phyloP scores from a whole-genome alignment of 2,329 filamentous ascomycete genomes.

The Xylaria sp. region DNA sequence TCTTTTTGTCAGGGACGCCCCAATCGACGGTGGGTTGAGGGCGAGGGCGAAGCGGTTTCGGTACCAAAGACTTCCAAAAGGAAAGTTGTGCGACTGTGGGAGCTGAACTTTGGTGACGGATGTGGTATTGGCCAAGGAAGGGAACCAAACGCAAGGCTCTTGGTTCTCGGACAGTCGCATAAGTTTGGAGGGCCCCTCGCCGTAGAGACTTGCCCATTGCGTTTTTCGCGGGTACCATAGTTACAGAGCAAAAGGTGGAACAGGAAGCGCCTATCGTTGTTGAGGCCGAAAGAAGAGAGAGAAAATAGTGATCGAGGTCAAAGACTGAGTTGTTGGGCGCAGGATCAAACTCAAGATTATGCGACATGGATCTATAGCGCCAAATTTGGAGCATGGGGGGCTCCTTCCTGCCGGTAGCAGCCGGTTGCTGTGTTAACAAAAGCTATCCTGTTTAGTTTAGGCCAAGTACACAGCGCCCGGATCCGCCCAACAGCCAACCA shows the following conservation, averaged over 20 bases:
- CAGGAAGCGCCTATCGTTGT: neutral
- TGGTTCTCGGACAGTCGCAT: constrained; percentile 16
- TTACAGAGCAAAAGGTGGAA: neutral
- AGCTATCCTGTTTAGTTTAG: constrained; percentile 17
- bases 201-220: constrained; percentile 30
- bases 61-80: constrained; percentile 74
- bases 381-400: neutral
- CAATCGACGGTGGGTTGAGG: constrained; percentile 43
- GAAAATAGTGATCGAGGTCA: neutral
- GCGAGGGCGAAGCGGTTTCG: constrained; percentile 65
- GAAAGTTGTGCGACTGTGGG: constrained; percentile 61
- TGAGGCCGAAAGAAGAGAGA: neutral
- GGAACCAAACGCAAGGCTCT: neutral
- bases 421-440: constrained; percentile 26
- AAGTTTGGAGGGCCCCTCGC: constrained; percentile 25
- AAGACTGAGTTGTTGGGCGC: neutral
- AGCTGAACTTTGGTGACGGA: constrained; percentile 45
- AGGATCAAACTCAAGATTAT: constrained; percentile 1
- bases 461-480: constrained; percentile 23
- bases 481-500: no score
- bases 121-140: constrained; percentile 20
- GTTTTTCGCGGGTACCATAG: neutral
- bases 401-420: neutral
- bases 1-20: constrained; percentile 39
- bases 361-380: neutral